Evolutionary conservation across 2,329 filamentous ascomycete species (phyloP), one percentile per base, ranked within the genome.

Genomic region (Neophaeococcomyces aloes): DNA sequence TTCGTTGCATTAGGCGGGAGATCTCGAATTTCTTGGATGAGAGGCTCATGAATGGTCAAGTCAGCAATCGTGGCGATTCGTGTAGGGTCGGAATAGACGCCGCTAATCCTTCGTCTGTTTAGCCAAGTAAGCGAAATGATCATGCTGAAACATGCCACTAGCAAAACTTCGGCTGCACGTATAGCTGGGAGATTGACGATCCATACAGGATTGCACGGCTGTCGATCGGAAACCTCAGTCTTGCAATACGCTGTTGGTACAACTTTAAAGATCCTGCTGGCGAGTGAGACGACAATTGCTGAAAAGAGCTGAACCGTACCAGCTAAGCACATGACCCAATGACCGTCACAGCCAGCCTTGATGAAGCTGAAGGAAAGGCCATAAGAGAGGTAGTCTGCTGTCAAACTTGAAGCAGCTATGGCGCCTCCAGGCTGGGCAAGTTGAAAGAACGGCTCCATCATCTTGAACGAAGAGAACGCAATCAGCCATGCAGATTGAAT

Each of bases 361-460:
- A 46, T 7, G 11, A n/a, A 29, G 4, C 39, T 18, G 11, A 44
- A 17, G n/a, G 41, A 42, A 14, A 48, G 6, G 13, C 38, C 33
- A 6, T 33, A 21, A n/a, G 46, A 33, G 17, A 50, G 31, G 44
- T 50, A 50, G 17, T 50, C 43, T 8, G 48, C 46, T 10, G 32
- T 18, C 18, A 50, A 31, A 11, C 46, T 34, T n/a, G 39, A 29
- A 19, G 33, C 33, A 14, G 41, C 30, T 15, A 36, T 37, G 19
- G 44, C 48, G 15, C 50, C 48, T 25, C 37, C 44, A 29, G 17
- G 11, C 25, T 34, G 27, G 7, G 44, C 25, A 2, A 51, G 42
- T 19, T 47, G 49, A 41, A 48, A 48, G 29, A 49, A 51, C 2
- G 49, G 49, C 29, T 51, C 49, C 40, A 51, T 47, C 49, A 51